Evolutionary conservation across 768 basidiomycete species (phyloP).

Genomic region (Rhizopogon sp.): DNA sequence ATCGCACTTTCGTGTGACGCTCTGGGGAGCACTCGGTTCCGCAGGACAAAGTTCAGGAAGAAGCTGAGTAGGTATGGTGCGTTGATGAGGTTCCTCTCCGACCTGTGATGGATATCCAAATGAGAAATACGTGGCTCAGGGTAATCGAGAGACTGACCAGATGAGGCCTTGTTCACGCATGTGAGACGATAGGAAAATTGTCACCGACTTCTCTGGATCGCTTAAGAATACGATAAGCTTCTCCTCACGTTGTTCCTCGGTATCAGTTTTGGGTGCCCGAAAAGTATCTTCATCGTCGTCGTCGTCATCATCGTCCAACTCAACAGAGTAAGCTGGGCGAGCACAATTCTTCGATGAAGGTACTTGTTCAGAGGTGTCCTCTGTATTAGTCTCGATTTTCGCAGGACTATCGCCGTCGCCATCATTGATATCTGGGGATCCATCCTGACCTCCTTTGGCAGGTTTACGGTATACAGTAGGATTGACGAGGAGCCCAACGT

Average conservation of each 20-base stretch:
- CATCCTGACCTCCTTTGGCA: constrained; percentile 23
- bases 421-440: constrained; percentile 26
- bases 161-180: constrained; percentile 64
- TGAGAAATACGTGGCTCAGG: neutral
- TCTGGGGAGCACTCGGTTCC: constrained; percentile 51
- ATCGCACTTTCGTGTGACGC: constrained; percentile 38
- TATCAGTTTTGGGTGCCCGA: constrained; percentile 28
- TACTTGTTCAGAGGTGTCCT: neutral
- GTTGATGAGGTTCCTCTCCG: constrained; percentile 42
- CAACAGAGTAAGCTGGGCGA: constrained; percentile 10
- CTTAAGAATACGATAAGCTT: constrained; percentile 50
- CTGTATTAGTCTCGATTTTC: neutral
- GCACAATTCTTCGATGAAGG: constrained; percentile 19
- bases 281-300: constrained; percentile 33
- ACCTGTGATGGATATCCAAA: constrained; percentile 25
- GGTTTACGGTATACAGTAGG: constrained; percentile 33
- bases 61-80: constrained; percentile 53
- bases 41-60: constrained; percentile 58
- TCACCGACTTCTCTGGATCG: constrained; percentile 53
- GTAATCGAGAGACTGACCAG: constrained; percentile 41
- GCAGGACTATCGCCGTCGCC: constrained; percentile 2
- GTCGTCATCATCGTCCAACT: constrained; percentile 16
- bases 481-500: constrained; percentile 50
- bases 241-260: constrained; percentile 36
- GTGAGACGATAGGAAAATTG: constrained; percentile 67